These are phyloP conservation scores for Salvia sclarea DNA, from an alignment of 305 asterid species.

Conservation along the genomic window DNA sequence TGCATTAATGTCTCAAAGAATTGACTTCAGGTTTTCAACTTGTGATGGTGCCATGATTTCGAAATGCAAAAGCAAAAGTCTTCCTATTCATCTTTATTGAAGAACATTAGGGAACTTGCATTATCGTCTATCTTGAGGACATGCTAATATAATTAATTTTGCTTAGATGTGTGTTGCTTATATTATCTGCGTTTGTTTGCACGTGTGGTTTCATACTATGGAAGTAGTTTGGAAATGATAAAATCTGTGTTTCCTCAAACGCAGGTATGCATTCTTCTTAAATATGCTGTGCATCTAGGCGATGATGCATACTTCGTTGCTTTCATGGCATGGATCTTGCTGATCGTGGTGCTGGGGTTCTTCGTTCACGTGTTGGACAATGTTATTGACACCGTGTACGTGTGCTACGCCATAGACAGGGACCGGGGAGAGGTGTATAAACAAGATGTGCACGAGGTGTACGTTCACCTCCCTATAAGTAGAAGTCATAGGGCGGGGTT, in stretches of 20 bases:
- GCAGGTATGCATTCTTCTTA: conserved; percentile 71
- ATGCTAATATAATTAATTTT: not conserved
- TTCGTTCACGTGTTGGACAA: conserved; percentile 74
- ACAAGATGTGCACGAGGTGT: conserved; percentile 88
- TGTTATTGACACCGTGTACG: conserved; percentile 74
- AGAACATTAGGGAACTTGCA: not conserved
- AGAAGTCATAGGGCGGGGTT: conserved; percentile 54
- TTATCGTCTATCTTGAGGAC: not conserved
- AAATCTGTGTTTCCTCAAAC: not conserved
- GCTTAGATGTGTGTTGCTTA: not conserved
- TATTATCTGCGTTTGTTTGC: not conserved
- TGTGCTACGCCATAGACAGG: conserved; percentile 83
- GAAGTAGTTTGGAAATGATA: not conserved
- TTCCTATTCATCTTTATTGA: not conserved
- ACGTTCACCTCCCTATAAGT: conserved; percentile 85
- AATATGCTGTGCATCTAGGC: conserved; percentile 56
- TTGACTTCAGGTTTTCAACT: not conserved
- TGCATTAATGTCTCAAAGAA: not conserved
- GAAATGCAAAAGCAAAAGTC: not conserved
- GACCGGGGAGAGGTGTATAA: conserved; percentile 83
- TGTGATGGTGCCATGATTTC: not conserved
- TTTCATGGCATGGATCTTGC: conserved; percentile 69
- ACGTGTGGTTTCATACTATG: not conserved
- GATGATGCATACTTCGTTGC: conserved; percentile 69
- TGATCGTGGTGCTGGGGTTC: conserved; percentile 63